Conservation (phyloP, 2,329 filamentous ascomycete species). For the Aspergillus awamori region DNA sequence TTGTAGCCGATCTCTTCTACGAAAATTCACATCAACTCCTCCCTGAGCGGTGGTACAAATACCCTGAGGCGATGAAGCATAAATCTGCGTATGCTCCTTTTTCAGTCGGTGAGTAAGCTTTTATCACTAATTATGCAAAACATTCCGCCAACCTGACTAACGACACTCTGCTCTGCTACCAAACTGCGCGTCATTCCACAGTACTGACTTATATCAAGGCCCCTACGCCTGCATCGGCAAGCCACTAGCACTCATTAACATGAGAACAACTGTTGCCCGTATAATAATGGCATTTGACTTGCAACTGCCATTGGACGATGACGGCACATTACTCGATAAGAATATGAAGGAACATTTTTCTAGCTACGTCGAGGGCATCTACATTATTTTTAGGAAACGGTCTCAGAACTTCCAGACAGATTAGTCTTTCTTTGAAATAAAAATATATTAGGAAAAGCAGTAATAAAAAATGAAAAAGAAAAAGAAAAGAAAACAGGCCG, state of each 20-base stretch:
- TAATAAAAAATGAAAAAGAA: too few relatives aligned
- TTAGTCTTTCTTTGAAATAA: too few relatives aligned
- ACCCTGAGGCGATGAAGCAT: constrained; percentile 1
- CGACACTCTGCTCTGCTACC: too few relatives aligned
- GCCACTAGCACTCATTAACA: constrained; percentile 6
- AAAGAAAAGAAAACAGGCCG: too few relatives aligned
- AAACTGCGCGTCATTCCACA: not conserved
- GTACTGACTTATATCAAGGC: not conserved
- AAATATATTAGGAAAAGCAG: too few relatives aligned
- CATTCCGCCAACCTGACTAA: too few relatives aligned
- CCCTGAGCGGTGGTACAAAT: constrained; percentile 6
- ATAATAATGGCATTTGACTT: constrained; percentile 8
- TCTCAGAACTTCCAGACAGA: not conserved
- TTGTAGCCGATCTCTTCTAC: constrained; percentile 1
- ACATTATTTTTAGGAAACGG: not conserved
- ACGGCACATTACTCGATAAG: constrained; percentile 5
- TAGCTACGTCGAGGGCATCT: not conserved
- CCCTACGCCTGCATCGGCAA: constrained; percentile 12
- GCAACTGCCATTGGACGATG: not conserved
- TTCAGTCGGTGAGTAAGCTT: not conserved
- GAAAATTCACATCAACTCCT: not conserved
- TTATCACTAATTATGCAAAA: too few relatives aligned
- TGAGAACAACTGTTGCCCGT: constrained; percentile 9
- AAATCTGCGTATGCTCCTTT: constrained; percentile 9
- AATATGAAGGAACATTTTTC: constrained; percentile 9